Evolutionary conservation across 1,284 basidiomycete species (phyloP), one percentile per base, ranked within the genome.

Genomic region (Paramarasmius palmivorus): DNA sequence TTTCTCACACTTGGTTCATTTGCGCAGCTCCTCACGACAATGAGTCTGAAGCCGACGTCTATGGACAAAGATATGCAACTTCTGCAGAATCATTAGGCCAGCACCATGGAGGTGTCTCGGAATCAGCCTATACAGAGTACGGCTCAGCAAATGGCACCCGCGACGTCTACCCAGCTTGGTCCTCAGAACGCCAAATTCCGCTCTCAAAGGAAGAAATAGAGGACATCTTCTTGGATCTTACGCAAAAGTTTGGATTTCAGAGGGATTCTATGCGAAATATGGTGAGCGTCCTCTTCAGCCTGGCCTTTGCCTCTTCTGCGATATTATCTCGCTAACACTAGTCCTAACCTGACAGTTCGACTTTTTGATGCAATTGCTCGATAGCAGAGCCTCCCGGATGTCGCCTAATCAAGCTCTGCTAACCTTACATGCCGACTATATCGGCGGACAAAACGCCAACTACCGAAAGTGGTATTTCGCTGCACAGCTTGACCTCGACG

Each of bases 381-480:
- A 99, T 74, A 95, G 92, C 64, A 86, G 95, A 50, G 89, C 95
- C 5, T 96, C 93, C n/a, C 87, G 97, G 50, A 99, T 99, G 96
- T 89, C 93, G 2, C 95, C 97, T 8, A 92, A 94, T 68, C 94
- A 97, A 69, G 96, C 96, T 1, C 81, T 97, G 23, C 78, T 95
- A 53, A 98, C 96, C 0, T 81, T 99, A 6, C 96, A 99, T 68
- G 95, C 96, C 57, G 96, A 99, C 72, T 99, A 98, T 73, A 98
- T 99, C 67, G 97, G 97, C 48, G 96, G 97, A 3, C 92, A 94
- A 68, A 88, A 96, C 65, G 92, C 94, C 52, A 97, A 97, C 76
- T 97, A 97, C 74, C 91, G 95, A 59, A 96, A 95, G 73, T 99
- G 97, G 96, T 99, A 99, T 77, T 99, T 99, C 74, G 97, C 96